These are phyloP conservation scores for Populus davidiana DNA, from an alignment of 345 rosid genomes.

Conservation along the genomic window DNA sequence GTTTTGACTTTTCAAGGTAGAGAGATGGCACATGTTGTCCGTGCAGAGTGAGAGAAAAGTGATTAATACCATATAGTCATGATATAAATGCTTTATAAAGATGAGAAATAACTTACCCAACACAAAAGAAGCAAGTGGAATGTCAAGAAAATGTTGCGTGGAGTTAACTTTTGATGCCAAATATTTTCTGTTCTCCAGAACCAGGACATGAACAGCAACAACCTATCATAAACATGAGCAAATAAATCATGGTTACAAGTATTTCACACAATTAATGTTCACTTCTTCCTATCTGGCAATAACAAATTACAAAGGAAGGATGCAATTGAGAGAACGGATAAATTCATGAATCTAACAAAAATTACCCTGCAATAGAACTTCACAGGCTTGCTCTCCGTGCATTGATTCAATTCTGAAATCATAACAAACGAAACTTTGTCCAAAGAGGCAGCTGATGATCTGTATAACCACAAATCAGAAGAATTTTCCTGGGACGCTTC, in stretches of 20 bases:
- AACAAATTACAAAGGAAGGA: constrained; percentile 1
- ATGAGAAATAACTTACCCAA: constrained; percentile 53
- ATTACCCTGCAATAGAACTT: constrained; percentile 62
- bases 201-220: constrained; percentile 46
- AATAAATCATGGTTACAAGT: constrained; percentile 3
- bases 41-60: not conserved
- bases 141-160: constrained; percentile 37
- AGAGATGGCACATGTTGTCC: not conserved
- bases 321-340: not conserved
- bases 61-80: not conserved
- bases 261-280: not conserved
- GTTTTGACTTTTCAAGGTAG: not conserved
- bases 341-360: constrained; percentile 14
- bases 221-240: constrained; percentile 50
- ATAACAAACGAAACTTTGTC: constrained; percentile 36
- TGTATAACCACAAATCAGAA: constrained; percentile 13
- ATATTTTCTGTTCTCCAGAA: constrained; percentile 48
- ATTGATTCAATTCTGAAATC: constrained; percentile 38
- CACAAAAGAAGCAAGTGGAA: constrained; percentile 74
- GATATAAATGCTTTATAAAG: constrained; percentile 1
- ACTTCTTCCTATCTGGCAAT: not conserved
- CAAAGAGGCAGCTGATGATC: constrained; percentile 17
- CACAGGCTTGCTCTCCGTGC: constrained; percentile 32
- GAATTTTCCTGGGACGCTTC: constrained; percentile 22
- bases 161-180: constrained; percentile 24